Evolutionary conservation across 768 basidiomycete species (phyloP), one percentile per base, ranked within the genome.

Genomic region (Hemileccinum impolitum): DNA sequence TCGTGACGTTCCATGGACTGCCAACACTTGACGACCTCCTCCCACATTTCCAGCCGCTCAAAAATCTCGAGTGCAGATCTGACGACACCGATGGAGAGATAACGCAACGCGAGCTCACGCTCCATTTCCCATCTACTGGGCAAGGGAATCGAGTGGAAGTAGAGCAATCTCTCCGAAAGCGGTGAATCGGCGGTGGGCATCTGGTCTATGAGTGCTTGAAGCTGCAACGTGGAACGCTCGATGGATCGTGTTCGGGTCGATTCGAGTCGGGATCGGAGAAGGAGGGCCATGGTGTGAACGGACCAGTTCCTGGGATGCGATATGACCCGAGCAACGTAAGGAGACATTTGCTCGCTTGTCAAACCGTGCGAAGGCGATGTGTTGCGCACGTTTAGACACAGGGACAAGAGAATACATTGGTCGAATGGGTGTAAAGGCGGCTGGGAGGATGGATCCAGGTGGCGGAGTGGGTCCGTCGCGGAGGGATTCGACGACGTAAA

Each of bases 31-130:
- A 93, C 92, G 8, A 90, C 94, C 55, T 97, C 91, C 70, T 96
- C 96, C 94, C 94, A 99, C 93, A 97, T 93, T 71, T 98, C 94
- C 52, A 97, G 74, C 31, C 90, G 79, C 69, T 92, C 87, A 62
- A 93, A 98, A 47, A 97, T 94, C 66, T 89, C 94, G 42, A 98
- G 73, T 0, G 96, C 94, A 5, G 90, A 93, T 57, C 85, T 85
- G 51, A 89, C 76, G 48, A 95, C 92, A 14, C 96, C 96, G 42
- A 98, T 74, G 39, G 81, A 77, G 55, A 94, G 72, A 70, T 87
- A 94, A 45, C 91, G 80, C 56, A 77, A 67, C 1, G 93, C 96
- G 19, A 99, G 77, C 67, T 99, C 96, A 36, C 80, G 78, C 63
- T 97, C 91, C 75, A 97, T 78, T 60, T 90, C 90, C 96, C 96